These are phyloP conservation scores for Dendrobium catenatum DNA, from an alignment of 106 monocot genomes.

Conservation along the genomic window DNA sequence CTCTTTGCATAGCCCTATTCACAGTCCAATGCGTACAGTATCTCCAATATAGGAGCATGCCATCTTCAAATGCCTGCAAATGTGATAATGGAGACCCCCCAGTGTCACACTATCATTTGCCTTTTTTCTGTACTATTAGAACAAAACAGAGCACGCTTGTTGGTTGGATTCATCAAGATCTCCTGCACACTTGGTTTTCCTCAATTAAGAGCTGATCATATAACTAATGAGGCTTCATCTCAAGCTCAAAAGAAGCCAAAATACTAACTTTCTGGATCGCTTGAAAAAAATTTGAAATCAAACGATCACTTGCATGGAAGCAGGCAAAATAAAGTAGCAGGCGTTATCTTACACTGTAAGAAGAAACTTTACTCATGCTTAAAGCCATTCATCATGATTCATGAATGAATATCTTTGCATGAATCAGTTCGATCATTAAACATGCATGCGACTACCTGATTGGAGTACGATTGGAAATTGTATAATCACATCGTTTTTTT, in stretches of 20 bases:
- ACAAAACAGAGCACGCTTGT: neutral
- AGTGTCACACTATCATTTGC: neutral
- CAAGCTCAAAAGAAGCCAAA: neutral
- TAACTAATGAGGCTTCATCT: no score
- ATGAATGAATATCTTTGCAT: no score
- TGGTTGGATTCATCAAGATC: neutral
- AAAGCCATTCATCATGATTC: conserved; percentile 1
- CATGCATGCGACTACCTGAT: neutral
- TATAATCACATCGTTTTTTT: neutral
- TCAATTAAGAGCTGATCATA: no score
- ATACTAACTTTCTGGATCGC: neutral
- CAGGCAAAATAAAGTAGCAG: neutral
- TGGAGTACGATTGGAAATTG: neutral
- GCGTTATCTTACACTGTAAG: neutral
- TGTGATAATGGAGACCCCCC: neutral
- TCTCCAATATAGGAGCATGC: neutral
- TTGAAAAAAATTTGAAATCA: neutral
- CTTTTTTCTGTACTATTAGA: neutral
- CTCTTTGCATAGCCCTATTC: neutral
- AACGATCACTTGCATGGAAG: neutral
- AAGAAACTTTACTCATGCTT: conserved; percentile 4
- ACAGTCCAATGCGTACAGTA: neutral
- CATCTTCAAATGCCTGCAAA: neutral
- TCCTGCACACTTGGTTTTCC: neutral
- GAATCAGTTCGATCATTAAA: no score